These are phyloP conservation scores for Suillus discolor DNA, from an alignment of 768 basidiomycete species.

Conservation along the genomic window DNA sequence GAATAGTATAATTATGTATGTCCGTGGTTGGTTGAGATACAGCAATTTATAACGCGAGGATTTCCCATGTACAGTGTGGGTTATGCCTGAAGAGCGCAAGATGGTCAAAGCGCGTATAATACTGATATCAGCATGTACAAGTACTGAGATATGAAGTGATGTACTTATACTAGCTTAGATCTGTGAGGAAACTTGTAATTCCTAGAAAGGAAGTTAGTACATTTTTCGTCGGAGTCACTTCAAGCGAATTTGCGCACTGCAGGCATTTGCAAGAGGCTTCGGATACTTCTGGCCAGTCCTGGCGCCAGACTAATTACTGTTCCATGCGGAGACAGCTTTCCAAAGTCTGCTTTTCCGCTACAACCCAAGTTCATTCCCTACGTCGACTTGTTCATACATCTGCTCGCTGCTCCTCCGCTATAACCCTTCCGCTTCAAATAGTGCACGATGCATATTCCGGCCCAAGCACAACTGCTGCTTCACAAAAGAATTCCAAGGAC, in stretches of 20 bases:
- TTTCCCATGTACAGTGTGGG: not conserved
- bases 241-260: not conserved
- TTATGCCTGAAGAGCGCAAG: not conserved
- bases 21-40: not conserved
- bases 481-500: constrained; percentile 3
- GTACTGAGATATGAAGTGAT: not conserved
- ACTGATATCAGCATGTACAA: not conserved
- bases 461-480: constrained; percentile 2
- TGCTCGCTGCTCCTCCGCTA: not conserved
- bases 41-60: not conserved
- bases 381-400: constrained; percentile 4
- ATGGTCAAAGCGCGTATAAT: not conserved
- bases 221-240: constrained; percentile 1
- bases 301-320: not conserved
- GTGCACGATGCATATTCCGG: constrained; percentile 5
- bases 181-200: not conserved
- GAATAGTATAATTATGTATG: not conserved
- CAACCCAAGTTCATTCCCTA: not conserved
- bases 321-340: constrained; percentile 10
- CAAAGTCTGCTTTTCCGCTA: constrained; percentile 4
- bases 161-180: too few species aligned
- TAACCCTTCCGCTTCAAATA: constrained; percentile 1
- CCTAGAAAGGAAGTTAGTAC: constrained; percentile 1
- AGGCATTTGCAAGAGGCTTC: not conserved
- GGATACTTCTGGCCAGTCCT: not conserved